A percentile compares a stretch with the other conserved stretches of the same genome.
Conservation (phyloP, 2,329 filamentous ascomycete genomes). For the Hypoxylon sp. region DNA sequence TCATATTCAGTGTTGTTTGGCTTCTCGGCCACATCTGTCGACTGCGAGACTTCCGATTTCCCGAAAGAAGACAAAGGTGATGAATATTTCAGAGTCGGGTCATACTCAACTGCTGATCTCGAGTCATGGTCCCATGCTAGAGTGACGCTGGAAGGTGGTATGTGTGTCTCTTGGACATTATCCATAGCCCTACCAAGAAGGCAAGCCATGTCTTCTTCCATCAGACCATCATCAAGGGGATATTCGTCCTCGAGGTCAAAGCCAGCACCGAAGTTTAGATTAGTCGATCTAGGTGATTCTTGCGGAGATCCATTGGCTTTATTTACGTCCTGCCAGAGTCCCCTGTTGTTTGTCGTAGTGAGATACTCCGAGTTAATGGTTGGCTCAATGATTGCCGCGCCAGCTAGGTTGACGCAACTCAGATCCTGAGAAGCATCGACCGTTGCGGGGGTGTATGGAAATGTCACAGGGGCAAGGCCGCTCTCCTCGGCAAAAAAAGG, state of each 20-base stretch:
- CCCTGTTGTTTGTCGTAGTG: neutral
- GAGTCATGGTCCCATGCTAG: conserved; percentile 54
- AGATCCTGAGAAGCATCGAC: conserved; percentile 1
- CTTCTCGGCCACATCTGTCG: neutral
- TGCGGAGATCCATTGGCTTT: neutral
- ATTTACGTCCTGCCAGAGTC: neutral
- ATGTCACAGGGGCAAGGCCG: neutral
- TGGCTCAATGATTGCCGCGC: neutral
- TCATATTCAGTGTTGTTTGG: conserved; percentile 43
- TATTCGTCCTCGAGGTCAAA: conserved; percentile 45
- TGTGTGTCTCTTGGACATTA: conserved; percentile 42
- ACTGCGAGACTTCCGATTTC: conserved; percentile 6
- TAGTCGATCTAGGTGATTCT: neutral
- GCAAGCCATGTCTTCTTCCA: conserved; percentile 49
- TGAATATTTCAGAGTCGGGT: conserved; percentile 56
- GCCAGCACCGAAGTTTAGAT: neutral
- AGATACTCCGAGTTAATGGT: neutral
- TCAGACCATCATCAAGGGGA: conserved; percentile 46
- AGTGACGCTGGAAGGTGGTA: conserved; percentile 56
- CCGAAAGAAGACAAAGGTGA: conserved; percentile 46
- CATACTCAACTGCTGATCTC: conserved; percentile 55
- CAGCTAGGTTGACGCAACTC: neutral
- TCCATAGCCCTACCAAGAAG: conserved; percentile 34
- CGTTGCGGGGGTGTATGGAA: conserved; percentile 10
- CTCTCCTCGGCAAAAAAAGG: neutral